Base-by-base conservation (phyloP, 768 basidiomycete species). In the Kwoniella sp. region DNA sequence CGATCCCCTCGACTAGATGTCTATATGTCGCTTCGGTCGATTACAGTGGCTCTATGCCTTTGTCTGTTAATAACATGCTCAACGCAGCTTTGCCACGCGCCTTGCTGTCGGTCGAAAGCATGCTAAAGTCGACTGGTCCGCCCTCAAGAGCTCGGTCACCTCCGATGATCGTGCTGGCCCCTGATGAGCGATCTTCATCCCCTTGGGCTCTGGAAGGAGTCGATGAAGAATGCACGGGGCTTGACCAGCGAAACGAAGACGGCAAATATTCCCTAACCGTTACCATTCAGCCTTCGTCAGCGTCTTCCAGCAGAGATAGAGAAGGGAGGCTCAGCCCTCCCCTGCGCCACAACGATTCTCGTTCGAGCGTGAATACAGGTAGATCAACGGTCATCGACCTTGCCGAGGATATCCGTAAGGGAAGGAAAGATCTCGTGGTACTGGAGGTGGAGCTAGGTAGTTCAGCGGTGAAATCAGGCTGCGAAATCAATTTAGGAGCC, bases 1-100 rank as follows among this genome's bases (percentile, higher is more conserved):
- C 92, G 13, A 95, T 98, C 51, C 96, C 94, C 0, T 96, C 93
- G 2, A 92, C 93, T 41, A 82, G 90, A 53, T 94, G 92, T 79
- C 93, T 90, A 50, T 85, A 91, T 62, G 83, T 95, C 45, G 87
- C 90, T 2, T 89, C 91, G 0, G 85, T 93, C 64, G 94, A 97
- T 79, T 92, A 89, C 74, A 88, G 88, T 9, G 94, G 92, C 1
- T 88, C 87, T 1, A 86, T 95, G 41, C 93, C 93, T 0, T 86
- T 88, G 20, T 88, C 91, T 0, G 85, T 93, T 65, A 95, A 93
- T 78, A 86, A 89, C 22, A 87, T 90, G 82, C 87, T 92, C 75
- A 97, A 96, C 73, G 86, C 87, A 1, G 84, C 87, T 41, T 82
- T 94, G 22, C 90, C 91, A 3, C 84, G 86, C 63, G 84, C 87